Evolutionary conservation across 2,329 filamentous ascomycete genomes (phyloP).

Genomic region (Conoideocrella luteorostrata): DNA sequence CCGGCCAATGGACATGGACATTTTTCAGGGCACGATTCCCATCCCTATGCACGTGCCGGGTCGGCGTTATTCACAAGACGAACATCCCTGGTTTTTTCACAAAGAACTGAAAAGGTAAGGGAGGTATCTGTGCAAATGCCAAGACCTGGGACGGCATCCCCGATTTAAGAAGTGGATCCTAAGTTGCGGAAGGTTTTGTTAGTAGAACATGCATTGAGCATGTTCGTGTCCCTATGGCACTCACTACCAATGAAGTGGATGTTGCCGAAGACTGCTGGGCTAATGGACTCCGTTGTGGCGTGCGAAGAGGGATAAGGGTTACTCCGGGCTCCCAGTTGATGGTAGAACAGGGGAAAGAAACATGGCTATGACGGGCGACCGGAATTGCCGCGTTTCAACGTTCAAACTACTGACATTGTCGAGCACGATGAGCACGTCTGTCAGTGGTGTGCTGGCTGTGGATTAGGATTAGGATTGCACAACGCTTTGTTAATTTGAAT

Average conservation of each 20-base stretch:
- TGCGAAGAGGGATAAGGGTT: background rate
- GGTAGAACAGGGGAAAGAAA: background rate
- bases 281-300: conserved; percentile 4
- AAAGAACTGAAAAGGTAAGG: conserved; percentile 17
- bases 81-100: conserved; percentile 38
- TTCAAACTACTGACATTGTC: background rate
- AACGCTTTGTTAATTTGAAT: too few relatives aligned
- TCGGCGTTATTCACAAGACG: conserved; percentile 35
- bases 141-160: conserved; percentile 2
- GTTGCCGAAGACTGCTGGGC: conserved; percentile 2
- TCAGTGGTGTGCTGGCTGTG: too few relatives aligned
- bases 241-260: conserved; percentile 1
- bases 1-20: conserved; percentile 17
- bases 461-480: too few relatives aligned
- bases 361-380: background rate
- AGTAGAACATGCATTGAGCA: conserved; percentile 10
- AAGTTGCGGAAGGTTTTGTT: conserved; percentile 2
- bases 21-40: conserved; percentile 51
- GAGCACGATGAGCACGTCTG: too few relatives aligned
- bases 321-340: background rate
- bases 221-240: background rate
- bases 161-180: conserved; percentile 3
- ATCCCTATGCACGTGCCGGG: conserved; percentile 60
- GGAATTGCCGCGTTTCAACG: conserved; percentile 2
- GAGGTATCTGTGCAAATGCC: background rate